These are phyloP conservation scores for Fraxinus cuspidata DNA, from an alignment of 257 asterid genomes.

Conservation along the genomic window DNA sequence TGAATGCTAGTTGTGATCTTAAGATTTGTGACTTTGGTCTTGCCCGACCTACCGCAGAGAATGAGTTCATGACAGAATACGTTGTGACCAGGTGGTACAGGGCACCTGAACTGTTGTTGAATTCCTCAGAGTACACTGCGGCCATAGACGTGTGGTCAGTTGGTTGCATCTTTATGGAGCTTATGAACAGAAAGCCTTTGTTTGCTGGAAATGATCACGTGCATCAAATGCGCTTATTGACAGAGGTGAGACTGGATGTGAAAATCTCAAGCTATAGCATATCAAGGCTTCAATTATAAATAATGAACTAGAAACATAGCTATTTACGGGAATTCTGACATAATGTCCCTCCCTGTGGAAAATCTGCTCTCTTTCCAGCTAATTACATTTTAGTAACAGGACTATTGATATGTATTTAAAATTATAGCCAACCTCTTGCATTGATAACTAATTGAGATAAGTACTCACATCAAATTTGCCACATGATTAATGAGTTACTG, in stretches of 20 bases:
- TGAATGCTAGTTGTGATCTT: conserved; percentile 90
- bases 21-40: conserved; percentile 96
- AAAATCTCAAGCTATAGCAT: background rate
- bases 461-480: background rate
- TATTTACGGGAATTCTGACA: background rate
- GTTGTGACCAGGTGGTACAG: conserved; percentile 99
- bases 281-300: background rate
- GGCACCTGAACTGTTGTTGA: conserved; percentile 88
- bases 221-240: conserved; percentile 88
- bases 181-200: conserved; percentile 84
- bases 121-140: conserved; percentile 82
- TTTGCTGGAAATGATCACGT: conserved; percentile 97
- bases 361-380: background rate
- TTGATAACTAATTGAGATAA: background rate
- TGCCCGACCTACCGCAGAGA: conserved; percentile 80
- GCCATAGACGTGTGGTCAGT: conserved; percentile 98
- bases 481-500: background rate
- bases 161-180: conserved; percentile 98
- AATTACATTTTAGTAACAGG: background rate
- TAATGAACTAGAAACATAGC: background rate
- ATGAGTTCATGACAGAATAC: conserved; percentile 91
- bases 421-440: background rate
- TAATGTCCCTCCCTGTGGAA: background rate
- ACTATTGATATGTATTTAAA: background rate
- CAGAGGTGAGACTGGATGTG: conserved; percentile 46